Evolutionary conservation across 306 rosid genomes (phyloP).

Genomic region (Cicer judaicum): DNA sequence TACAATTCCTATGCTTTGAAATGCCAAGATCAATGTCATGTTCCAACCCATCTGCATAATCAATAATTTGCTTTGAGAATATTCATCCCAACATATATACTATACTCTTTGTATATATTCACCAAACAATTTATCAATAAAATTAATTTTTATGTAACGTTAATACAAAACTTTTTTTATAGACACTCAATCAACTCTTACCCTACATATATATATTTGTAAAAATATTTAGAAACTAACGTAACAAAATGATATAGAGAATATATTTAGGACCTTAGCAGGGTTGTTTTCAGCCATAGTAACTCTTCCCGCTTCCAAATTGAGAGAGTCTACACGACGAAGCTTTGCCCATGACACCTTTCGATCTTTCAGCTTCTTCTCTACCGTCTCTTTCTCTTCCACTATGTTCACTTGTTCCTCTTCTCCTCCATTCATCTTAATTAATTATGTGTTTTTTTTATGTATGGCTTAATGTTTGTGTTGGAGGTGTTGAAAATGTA

Average conservation of each 20-base stretch:
- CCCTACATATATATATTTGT: no score
- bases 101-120: no score
- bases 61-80: no score
- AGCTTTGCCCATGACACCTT: conserved; percentile 75
- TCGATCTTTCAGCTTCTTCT: conserved; percentile 48
- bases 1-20: conserved; percentile 82
- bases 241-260: no score
- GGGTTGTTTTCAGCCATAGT: conserved; percentile 32
- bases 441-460: not conserved
- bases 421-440: conserved; percentile 37
- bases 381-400: conserved; percentile 18
- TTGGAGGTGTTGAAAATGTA: conserved; percentile 18
- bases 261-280: conserved; percentile 39
- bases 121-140: no score
- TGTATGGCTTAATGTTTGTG: not conserved
- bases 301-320: conserved; percentile 84
- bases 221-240: no score
- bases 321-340: conserved; percentile 76
- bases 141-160: no score
- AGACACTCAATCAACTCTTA: no score
- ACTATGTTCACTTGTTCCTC: not conserved
- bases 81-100: no score
- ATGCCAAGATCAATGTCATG: conserved; percentile 64
- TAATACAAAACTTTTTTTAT: no score
- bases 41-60: conserved; percentile 50